Conservation (phyloP, 192 early-diverging fungal species). For the Geranomyces variabilis region DNA sequence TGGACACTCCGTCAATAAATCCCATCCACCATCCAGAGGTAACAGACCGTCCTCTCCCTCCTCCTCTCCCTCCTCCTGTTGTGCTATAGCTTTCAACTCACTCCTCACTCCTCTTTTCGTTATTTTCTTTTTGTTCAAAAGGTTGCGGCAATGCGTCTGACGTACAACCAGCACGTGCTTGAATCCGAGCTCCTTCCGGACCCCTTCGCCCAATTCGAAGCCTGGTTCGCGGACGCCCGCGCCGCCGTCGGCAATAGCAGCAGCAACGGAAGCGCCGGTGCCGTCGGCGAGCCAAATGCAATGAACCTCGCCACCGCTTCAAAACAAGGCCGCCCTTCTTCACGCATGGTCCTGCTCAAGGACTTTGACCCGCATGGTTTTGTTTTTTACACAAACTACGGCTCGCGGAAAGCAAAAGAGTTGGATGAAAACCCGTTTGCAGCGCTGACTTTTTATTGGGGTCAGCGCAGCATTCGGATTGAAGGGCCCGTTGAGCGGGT, state of each 20-base stretch:
- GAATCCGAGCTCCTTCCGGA: constrained; percentile 24
- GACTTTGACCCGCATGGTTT: constrained; percentile 52
- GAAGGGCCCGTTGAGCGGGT: constrained; percentile 47
- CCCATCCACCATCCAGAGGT: too few species aligned
- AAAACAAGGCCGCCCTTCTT: constrained; percentile 27
- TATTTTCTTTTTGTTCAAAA: background rate
- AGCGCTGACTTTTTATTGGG: constrained; percentile 55
- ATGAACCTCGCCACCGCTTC: constrained; percentile 49
- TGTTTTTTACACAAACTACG: constrained; percentile 61
- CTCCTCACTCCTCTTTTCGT: too few species aligned
- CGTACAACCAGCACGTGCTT: constrained; percentile 34
- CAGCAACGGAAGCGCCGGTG: background rate
- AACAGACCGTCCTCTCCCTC: too few species aligned
- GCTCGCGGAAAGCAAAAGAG: constrained; percentile 51
- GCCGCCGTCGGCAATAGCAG: background rate
- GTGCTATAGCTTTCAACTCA: too few species aligned
- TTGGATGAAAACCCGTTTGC: constrained; percentile 47
- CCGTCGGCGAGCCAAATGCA: constrained; percentile 52
- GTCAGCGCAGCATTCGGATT: constrained; percentile 52
- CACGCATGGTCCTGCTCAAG: constrained; percentile 58
- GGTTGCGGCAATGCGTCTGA: constrained; percentile 43
- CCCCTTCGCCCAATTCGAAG: constrained; percentile 51
- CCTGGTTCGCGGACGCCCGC: constrained; percentile 48
- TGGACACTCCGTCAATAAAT: too few species aligned
- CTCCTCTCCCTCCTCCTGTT: too few species aligned